These are phyloP conservation scores for Medicago arabica DNA, from an alignment of 306 rosid species.

Conservation along the genomic window DNA sequence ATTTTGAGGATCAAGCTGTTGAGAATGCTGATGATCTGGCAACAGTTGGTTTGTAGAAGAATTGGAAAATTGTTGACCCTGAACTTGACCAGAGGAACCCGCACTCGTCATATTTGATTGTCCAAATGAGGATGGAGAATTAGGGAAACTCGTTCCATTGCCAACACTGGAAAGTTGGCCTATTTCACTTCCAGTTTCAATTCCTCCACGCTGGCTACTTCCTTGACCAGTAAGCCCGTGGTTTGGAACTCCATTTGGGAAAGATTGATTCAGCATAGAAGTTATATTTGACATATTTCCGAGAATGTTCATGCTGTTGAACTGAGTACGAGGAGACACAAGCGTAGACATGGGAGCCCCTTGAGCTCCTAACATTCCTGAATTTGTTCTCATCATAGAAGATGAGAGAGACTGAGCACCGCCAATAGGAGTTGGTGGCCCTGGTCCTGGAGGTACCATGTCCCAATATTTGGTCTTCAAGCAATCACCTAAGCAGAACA, in stretches of 20 bases:
- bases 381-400: conserved; percentile 81
- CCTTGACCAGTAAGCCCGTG: conserved; percentile 77
- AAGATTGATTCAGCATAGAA: conserved; percentile 81
- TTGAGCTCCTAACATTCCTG: conserved; percentile 89
- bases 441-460: conserved; percentile 95
- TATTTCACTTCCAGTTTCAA: conserved; percentile 74
- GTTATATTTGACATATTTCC: conserved; percentile 82
- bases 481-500: conserved; percentile 51
- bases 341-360: conserved; percentile 80
- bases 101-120: conserved; percentile 71
- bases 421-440: conserved; percentile 88
- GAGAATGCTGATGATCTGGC: conserved; percentile 83
- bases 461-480: conserved; percentile 48
- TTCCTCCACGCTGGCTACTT: conserved; percentile 70
- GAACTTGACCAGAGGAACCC: conserved; percentile 78
- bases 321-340: conserved; percentile 79
- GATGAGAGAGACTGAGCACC: conserved; percentile 85
- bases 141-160: conserved; percentile 72
- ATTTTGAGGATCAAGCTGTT: conserved; percentile 75
- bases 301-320: conserved; percentile 72
- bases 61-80: conserved; percentile 81
- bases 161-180: conserved; percentile 78
- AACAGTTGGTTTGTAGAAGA: conserved; percentile 71
- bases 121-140: conserved; percentile 64
- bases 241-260: conserved; percentile 73